phyloP scores from a whole-genome alignment of 352 stramenopile genomes.

The Phytophthora fragariaefolia region DNA sequence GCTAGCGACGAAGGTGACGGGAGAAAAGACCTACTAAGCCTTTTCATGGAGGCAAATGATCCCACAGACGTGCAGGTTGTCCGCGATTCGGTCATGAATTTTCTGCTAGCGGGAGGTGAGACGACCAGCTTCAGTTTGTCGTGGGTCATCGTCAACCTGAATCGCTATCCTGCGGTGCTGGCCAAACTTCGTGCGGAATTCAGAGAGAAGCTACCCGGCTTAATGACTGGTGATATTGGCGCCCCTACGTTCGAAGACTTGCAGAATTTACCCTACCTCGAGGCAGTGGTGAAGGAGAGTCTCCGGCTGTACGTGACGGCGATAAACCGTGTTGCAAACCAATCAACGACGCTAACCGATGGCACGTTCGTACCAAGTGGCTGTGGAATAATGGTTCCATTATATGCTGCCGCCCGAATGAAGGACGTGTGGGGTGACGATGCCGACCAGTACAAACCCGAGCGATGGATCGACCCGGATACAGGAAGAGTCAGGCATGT shows the following conservation, averaged over 20 bases:
- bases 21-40: conserved; percentile 13
- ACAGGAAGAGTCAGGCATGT: conserved; percentile 37
- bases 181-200: conserved; percentile 42
- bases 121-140: conserved; percentile 34
- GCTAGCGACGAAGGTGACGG: background rate
- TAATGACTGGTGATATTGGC: conserved; percentile 25
- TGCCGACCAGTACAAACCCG: conserved; percentile 17
- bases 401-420: conserved; percentile 49
- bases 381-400: conserved; percentile 39
- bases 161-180: conserved; percentile 42
- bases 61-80: background rate
- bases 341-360: conserved; percentile 56
- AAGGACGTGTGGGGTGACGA: conserved; percentile 51
- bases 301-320: conserved; percentile 56
- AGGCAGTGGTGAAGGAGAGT: conserved; percentile 58
- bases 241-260: conserved; percentile 46
- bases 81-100: conserved; percentile 1
- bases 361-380: conserved; percentile 50
- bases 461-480: conserved; percentile 50
- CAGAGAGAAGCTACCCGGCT: conserved; percentile 20
- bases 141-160: conserved; percentile 60
- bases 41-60: conserved; percentile 15
- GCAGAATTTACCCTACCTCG: conserved; percentile 56
- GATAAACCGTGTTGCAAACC: conserved; percentile 30
- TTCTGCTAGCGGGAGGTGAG: background rate